A percentile compares a stretch with the other conserved stretches of the same genome.
Evolutionary conservation across 1,139 yeast species (phyloP).

Genomic region (Magnusiomyces tetraspermus): DNA sequence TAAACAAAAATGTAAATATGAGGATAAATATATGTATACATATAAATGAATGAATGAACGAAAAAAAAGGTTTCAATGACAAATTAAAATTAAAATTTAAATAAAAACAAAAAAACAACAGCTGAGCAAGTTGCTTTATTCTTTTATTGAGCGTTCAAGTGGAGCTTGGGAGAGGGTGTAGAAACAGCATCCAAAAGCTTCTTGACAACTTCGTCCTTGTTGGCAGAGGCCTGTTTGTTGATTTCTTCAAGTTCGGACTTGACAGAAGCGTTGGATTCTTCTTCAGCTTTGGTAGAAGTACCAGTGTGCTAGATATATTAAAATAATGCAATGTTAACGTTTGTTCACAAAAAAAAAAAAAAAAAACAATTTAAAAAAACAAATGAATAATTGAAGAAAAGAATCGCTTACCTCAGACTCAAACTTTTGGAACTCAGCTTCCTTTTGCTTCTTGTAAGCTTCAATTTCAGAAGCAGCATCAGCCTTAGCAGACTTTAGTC

Average conservation of each 20-base stretch:
- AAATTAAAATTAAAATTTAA: not conserved
- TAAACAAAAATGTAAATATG: too few species aligned
- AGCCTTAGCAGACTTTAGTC: conserved; percentile 86
- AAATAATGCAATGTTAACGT: not conserved
- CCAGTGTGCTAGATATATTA: conserved; percentile 45
- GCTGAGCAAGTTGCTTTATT: not conserved
- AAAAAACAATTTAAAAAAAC: too few species aligned
- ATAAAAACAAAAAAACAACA: not conserved
- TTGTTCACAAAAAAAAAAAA: too few species aligned
- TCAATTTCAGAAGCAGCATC: conserved; percentile 90
- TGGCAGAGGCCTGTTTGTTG: conserved; percentile 50
- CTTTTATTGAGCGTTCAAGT: conserved; percentile 50
- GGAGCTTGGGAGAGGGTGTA: conserved; percentile 72
- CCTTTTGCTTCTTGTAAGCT: conserved; percentile 77
- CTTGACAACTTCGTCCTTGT: conserved; percentile 61
- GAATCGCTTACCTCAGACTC: conserved; percentile 42
- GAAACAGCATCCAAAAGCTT: conserved; percentile 72
- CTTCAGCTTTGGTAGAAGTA: conserved; percentile 55
- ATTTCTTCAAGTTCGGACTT: conserved; percentile 42
- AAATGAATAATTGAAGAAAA: not conserved
- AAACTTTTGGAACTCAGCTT: conserved; percentile 62
- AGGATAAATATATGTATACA: too few species aligned
- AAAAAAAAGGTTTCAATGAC: too few species aligned
- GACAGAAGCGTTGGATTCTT: conserved; percentile 52
- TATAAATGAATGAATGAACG: too few species aligned